Evolutionary conservation across 352 stramenopile species (phyloP), one percentile per base, ranked within the genome.

Genomic region (Globisporangium parvum): DNA sequence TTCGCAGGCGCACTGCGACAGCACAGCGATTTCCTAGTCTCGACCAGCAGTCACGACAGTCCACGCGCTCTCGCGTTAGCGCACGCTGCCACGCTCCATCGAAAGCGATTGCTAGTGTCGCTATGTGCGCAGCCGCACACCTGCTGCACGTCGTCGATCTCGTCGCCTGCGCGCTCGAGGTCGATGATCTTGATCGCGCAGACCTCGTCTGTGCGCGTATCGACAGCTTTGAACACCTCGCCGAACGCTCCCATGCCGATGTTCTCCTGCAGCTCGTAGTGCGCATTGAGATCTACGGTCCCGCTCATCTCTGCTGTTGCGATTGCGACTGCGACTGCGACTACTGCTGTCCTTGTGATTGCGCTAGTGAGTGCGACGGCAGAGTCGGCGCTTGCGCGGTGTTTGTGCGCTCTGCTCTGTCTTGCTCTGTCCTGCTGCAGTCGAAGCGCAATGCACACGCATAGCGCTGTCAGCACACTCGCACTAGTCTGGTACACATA

Each of bases 121-220:
- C 6, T 37, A 37, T 8, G 8, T 14, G 31, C 31, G 41, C n/a
- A 47, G 17, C 2, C n/a, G 17, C 41, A 52, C 48, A 88, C 77
- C 70, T 89, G 80, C 73, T 91, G 80, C 55, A 94, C 77, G 63
- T 95, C 85, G 51, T 95, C 85, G 57, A 93, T 87, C 67, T 93
- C 85, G 47, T 93, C 85, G 31, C 79, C 77, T 6, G 80, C 85
- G n/a, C 74, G 75, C 66, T 95, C 82, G 10, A 95, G 63, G 60
- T 93, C 85, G 55, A 95, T 80, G 61, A 95, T 91, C 62, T 95
- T 93, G 55, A 93, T 69, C 24, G 85, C 82, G 56, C 80, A 84
- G 26, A 89, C 73, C 55, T 90, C 70, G 49, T 90, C 63, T 31
- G 82, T 78, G 54, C 84, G 75, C 26, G 57, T 77, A 65, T 94